Evolutionary conservation across 2,329 filamentous ascomycete genomes (phyloP).

Genomic region (Cladophialophora psammophila): DNA sequence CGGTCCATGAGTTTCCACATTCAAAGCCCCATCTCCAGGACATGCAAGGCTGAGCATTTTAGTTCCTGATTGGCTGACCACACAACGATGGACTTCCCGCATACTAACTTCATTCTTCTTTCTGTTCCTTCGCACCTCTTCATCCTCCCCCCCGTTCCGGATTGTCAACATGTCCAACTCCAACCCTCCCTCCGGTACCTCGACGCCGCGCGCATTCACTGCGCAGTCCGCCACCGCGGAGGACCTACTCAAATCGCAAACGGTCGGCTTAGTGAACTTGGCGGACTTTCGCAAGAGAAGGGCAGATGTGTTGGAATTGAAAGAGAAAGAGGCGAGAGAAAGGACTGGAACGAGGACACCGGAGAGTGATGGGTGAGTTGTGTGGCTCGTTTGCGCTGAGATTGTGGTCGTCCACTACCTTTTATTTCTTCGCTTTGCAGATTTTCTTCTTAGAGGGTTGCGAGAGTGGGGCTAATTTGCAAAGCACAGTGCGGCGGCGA

Average conservation of each 20-base stretch:
- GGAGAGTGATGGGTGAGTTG: conserved; percentile 65
- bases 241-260: conserved; percentile 82
- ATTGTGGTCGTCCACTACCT: neutral
- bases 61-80: neutral
- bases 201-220: conserved; percentile 67
- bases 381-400: neutral
- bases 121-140: neutral
- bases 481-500: conserved; percentile 64
- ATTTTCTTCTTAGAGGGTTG: neutral
- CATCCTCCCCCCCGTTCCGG: neutral
- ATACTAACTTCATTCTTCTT: neutral
- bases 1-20: neutral
- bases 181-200: conserved; percentile 50
- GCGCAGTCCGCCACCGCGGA: conserved; percentile 78
- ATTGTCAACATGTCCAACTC: conserved; percentile 36
- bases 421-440: neutral
- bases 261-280: conserved; percentile 88
- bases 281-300: conserved; percentile 96
- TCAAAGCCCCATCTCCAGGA: neutral
- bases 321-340: conserved; percentile 80
- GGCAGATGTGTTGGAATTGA: conserved; percentile 90
- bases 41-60: neutral
- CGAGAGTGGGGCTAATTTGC: conserved; percentile 57
- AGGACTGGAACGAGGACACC: conserved; percentile 56
- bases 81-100: neutral